Evolutionary conservation across 2,329 filamentous ascomycete species (phyloP), one percentile per base, ranked within the genome.

Genomic region (Colletotrichum costaricense): DNA sequence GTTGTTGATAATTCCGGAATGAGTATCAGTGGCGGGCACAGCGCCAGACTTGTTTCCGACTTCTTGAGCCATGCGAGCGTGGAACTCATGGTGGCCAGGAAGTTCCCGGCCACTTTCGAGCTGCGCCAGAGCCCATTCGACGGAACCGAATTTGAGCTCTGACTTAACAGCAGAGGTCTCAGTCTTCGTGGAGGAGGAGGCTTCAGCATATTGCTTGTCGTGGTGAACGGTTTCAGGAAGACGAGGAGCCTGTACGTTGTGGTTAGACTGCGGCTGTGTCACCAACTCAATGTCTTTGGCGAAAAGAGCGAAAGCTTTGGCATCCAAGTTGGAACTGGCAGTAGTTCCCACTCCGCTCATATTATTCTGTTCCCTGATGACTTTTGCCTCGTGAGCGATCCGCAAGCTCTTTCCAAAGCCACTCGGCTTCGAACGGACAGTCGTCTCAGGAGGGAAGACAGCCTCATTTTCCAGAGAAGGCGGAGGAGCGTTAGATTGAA

Each of bases 101-200:
- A 64, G 62, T 30, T 64, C 62, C 7, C 30, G 35, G 19, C 62
- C 62, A 16, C 42, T n/a, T 2, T 64, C 46, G 35, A 64, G 22
- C 14, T 64, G 62, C 12, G 35, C 28, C n/a, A 64, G 49, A 19
- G 49, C 49, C 62, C 62, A 64, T 16, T 54, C 9, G n/a, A 64
- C 19, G 14, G 62, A 35, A 4, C 62, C 62, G 8, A 38, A 11
- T 14, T 35, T 26, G 35, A 49, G 62, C 49, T 55, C 42, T 64
- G 28, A 7, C 2, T 22, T n/a, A 38, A 24, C 22, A 11, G 14
- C 11, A 64, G 46, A 14, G 33, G 24, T 8, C 30, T 28, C 46
- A 26, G 22, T n/a, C 19, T 19, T 54, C 8, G 30, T 26, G 5
- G 62, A 12, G 5, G 30, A 7, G 11, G 49, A 7, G 19, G 9